Base-by-base conservation (phyloP, 495 filamentous ascomycete species). In the Neurospora sp. region DNA sequence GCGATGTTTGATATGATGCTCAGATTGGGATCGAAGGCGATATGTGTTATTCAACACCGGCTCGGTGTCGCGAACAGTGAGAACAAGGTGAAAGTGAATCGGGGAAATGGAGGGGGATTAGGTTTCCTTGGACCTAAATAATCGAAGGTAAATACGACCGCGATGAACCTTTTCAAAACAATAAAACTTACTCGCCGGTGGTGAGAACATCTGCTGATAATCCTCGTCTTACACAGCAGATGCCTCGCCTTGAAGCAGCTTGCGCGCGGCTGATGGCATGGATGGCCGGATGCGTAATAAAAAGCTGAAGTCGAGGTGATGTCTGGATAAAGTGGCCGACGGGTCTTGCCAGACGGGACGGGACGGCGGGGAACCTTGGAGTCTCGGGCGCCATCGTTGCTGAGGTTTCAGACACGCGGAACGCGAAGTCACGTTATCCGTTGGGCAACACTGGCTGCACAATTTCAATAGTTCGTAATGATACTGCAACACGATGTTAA, bases 351-450 rank as follows among this genome's bases (percentile, higher is more conserved):
- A 31, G 53, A 61, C 53, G 27, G 53, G 53, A 61, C 53, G 53
- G 53, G 53, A 65, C 14, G 53, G 53, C 53, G 53, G 53, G 53
- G 53, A 65, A 65, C 27, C 53, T 65, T 35, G 53, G 22, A 65
- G 27, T 35, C 27, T 31, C 14, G 53, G 53, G 53, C 31, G 53
- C 27, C 27, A 61, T 61, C 12, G 27, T 65, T 65, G 27, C 70
- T 17, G 53, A 16, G 70, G 70, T 71, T 39, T 68, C 70, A n/a
- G 41, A 68, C 70, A 71, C 44, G 53, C 42, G 42, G 44, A 65
- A 65, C 53, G 53, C 53, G 53, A 35, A 65, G 53, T 65, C 53
- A 65, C 53, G 53, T 65, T 65, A 65, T 35, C 53, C 7, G 12
- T 17, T 35, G 6, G 53, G 53, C 7, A 16, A 61, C 20, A 22